Evolutionary conservation across 2,329 filamentous ascomycete species (phyloP), one percentile per base, ranked within the genome.

Genomic region (Venturia pyrina): DNA sequence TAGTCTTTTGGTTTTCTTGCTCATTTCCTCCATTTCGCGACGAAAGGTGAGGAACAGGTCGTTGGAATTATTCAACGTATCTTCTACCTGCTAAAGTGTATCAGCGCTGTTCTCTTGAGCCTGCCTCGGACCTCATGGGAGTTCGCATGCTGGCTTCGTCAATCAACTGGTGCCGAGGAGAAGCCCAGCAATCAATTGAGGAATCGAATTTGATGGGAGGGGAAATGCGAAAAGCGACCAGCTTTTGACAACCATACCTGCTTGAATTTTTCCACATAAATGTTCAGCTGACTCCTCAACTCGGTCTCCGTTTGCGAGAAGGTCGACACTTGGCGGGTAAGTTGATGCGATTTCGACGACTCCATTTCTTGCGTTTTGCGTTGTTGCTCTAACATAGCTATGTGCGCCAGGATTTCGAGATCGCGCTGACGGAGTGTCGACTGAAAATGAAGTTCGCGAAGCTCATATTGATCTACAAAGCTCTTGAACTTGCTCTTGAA

Each of bases 11-110:
- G 93, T 96, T 80, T 98, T 98, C 80, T 97, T 97, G 0, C 93
- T 96, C 93, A 98, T 98, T 74, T 98, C 95, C 78, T 98, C 95
- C 93, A 98, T 98, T 78, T 98, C 95, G 79, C 96, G 97, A 65
- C 93, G 87, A 78, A 98, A 98, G 0, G 95, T 97, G 70, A 97
- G 81, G 77, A 98, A 98, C 65, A 98, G 82, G 75, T 98, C 95
- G 80, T 98, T 98, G 78, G 91, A 96, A 75, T 97, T 98, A 79
- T 97, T 98, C 63, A 98, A 84, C 46, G 93, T 98, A 78, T 98
- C 95, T 84, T 98, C 93, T 75, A 98, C 93, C 93, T 98, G 81
- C 37, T 43, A 62, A 53, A 63, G 24, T 32, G 50, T 46, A 50
- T 64, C 46, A 64, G 43, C n/a, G 19, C 21, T 64, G 44, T 21